Conservation (phyloP, 2,329 filamentous ascomycete species). For the Botrytis fabae region DNA sequence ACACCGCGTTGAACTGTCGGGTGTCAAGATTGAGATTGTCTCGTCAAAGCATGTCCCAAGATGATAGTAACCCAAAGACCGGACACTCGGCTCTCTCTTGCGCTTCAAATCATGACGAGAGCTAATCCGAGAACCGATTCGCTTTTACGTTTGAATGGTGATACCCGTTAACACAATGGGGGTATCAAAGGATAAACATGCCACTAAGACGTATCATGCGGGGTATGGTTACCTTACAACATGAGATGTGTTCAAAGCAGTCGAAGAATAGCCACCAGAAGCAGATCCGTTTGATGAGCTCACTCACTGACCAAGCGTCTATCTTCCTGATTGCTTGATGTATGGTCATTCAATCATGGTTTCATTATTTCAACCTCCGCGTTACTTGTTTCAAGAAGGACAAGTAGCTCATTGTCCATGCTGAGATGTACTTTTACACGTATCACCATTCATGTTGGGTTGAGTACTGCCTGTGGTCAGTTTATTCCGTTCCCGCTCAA, state of each 20-base stretch:
- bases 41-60: background rate
- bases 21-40: background rate
- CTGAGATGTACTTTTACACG: background rate
- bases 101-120: background rate
- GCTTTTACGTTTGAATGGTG: background rate
- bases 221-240: background rate
- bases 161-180: background rate
- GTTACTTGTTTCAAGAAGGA: background rate
- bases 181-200: background rate
- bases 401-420: background rate
- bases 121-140: background rate
- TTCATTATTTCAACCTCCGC: background rate
- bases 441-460: background rate
- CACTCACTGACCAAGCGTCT: background rate
- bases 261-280: background rate
- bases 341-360: background rate
- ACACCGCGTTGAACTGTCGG: background rate
- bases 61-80: background rate
- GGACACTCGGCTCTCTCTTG: background rate
- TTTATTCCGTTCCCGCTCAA: background rate
- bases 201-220: background rate
- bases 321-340: background rate
- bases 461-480: background rate
- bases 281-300: background rate
- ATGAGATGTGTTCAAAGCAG: background rate